Base-by-base conservation (phyloP, 305 asterid genomes). In the Fraxinus nigra region DNA sequence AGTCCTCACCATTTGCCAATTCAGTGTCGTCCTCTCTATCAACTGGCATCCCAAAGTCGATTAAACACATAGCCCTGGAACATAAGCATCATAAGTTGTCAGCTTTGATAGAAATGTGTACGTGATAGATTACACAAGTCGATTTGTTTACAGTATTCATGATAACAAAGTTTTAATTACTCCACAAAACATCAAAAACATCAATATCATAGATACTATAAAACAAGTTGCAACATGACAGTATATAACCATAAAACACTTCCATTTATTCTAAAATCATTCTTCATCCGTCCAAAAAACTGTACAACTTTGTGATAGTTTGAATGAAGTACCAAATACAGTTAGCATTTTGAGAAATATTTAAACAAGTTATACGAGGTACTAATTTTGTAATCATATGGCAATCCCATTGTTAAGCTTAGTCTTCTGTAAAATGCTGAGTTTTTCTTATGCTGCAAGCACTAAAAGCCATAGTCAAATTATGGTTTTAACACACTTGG, bases 21-120 rank as follows among this genome's bases (percentile, higher is more conserved):
- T 80, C 85, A 65, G 77, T 69, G 35, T 82, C 87, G 7, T 87
- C 89, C 14, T 86, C 92, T 54, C 76, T 83, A 7, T 88, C 88
- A 20, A 86, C 82, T 5, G 91, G 90, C 86, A 83, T 83, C 77
- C 87, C 92, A 70, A 89, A 88, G 87, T 89, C 92, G n/a, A 89
- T 89, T 78, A 81, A 75, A 77, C 91, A 89, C 90, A 89, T 88
- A 4, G 91, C 90, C 86, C 92, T 86, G 28, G 51, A 81, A 43
- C 65, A 80, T 74, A 67, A 48, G 78, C 32, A 78, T 75, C 16
- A 32, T 28, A n/a, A 76, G 74, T 61, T 61, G 34, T 67, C 74
- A 67, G 18, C 33, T 67, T 10, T 13, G 28, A 28, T 26, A 67
- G 8, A 26, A 67, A 67, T 0, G 1, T 28, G 9, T 67, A 67